Conservation (phyloP, 2,329 filamentous ascomycete species). For the Calycina herbarum region DNA sequence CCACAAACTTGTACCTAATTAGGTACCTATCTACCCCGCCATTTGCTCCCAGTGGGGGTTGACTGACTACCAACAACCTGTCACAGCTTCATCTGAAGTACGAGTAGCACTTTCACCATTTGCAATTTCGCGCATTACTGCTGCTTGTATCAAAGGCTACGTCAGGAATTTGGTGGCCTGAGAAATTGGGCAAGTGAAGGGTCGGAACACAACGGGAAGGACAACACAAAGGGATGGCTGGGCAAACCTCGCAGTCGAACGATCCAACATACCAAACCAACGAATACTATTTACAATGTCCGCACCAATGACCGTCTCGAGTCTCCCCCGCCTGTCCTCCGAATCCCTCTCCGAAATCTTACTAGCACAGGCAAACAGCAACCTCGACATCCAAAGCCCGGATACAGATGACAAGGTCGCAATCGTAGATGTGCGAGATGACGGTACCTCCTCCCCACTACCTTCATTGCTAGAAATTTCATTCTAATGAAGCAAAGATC, state of each 20-base stretch:
- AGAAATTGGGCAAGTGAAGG: too few species aligned
- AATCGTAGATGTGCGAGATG: slow-evolving; percentile 87
- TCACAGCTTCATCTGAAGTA: too few species aligned
- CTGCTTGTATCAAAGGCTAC: background rate
- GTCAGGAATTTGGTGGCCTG: too few species aligned
- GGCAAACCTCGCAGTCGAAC: too few species aligned
- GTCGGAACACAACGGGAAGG: too few species aligned
- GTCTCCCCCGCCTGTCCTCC: slow-evolving; percentile 35
- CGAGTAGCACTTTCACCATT: background rate
- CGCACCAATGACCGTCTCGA: slow-evolving; percentile 27
- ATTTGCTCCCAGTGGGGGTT: too few species aligned
- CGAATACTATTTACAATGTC: slow-evolving; percentile 25
- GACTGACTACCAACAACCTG: too few species aligned
- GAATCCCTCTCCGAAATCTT: slow-evolving; percentile 33
- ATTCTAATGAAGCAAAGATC: slow-evolving; percentile 55
- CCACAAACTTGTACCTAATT: too few species aligned
- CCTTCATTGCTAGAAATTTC: too few species aligned
- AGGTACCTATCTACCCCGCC: too few species aligned
- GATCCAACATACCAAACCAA: background rate
- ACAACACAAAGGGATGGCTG: too few species aligned
- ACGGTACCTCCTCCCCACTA: slow-evolving; percentile 49
- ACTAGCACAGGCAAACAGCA: slow-evolving; percentile 28
- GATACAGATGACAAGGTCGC: slow-evolving; percentile 49
- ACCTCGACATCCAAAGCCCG: slow-evolving; percentile 29
- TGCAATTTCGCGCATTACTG: background rate